Conservation (phyloP, 345 rosid species). For the Corymbia maculata region DNA sequence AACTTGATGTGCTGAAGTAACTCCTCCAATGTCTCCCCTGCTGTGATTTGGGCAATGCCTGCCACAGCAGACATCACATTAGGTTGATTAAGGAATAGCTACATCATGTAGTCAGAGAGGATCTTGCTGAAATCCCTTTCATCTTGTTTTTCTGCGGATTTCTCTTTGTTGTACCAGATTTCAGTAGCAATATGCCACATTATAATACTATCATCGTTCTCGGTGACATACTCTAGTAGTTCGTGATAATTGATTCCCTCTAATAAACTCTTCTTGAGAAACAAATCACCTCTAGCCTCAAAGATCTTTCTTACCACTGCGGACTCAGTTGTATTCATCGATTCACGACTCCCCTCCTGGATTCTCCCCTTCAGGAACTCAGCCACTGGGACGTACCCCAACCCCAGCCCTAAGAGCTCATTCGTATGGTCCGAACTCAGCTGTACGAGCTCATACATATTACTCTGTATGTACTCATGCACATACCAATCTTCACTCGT, state of each 20-base stretch:
- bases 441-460: too few species aligned
- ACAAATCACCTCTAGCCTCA: neutral
- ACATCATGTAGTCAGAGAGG: neutral
- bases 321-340: too few species aligned
- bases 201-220: neutral
- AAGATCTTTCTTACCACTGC: neutral
- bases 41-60: neutral
- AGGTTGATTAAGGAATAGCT: neutral
- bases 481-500: too few species aligned
- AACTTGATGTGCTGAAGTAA: too few species aligned
- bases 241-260: neutral
- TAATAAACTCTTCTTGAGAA: neutral
- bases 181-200: neutral
- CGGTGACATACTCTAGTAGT: rapidly evolving
- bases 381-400: too few species aligned
- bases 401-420: too few species aligned
- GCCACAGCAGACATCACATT: neutral
- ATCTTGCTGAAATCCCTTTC: neutral
- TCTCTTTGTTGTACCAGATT: neutral
- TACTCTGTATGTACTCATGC: too few species aligned
- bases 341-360: too few species aligned
- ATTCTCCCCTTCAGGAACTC: too few species aligned
- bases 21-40: too few species aligned
- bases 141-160: rapidly evolving
- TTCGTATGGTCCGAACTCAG: too few species aligned